phyloP scores from a whole-genome alignment of 345 rosid species.

The Syzygium oleosum region DNA sequence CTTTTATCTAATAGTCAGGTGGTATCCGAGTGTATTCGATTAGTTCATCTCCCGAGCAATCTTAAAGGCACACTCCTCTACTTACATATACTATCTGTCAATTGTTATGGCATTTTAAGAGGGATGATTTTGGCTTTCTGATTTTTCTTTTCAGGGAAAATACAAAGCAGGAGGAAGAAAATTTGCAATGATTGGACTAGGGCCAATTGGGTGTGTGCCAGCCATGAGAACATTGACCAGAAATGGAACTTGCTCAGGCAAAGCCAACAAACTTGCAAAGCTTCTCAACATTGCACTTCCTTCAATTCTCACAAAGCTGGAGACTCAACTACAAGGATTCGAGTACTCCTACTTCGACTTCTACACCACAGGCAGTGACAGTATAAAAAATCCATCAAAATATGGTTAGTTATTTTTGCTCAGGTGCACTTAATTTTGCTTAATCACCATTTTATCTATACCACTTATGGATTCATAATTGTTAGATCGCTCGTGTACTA shows the following conservation, averaged over 20 bases:
- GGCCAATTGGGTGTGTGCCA: neutral
- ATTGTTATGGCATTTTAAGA: neutral
- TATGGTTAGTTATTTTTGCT: slow-evolving; percentile 13
- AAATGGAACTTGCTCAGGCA: neutral
- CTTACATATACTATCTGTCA: neutral
- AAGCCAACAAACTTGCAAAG: neutral
- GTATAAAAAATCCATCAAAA: slow-evolving; percentile 20
- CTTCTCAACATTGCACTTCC: slow-evolving; percentile 18
- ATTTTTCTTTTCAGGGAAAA: neutral
- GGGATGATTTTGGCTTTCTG: neutral
- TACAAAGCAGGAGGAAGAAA: neutral
- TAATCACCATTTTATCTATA: neutral
- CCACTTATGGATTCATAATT: neutral
- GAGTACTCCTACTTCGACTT: slow-evolving; percentile 17
- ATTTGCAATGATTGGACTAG: neutral
- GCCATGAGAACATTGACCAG: neutral
- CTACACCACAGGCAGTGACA: slow-evolving; percentile 7
- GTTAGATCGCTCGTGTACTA: neutral
- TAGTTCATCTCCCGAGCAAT: neutral
- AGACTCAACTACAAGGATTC: slow-evolving; percentile 18
- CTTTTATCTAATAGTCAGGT: neutral
- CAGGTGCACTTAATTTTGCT: neutral
- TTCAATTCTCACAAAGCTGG: slow-evolving; percentile 1
- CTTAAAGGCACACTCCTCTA: neutral
- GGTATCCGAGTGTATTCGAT: neutral